These are phyloP conservation scores for Aspergillus bridgeri DNA, from an alignment of 495 filamentous ascomycete species.

Conservation along the genomic window DNA sequence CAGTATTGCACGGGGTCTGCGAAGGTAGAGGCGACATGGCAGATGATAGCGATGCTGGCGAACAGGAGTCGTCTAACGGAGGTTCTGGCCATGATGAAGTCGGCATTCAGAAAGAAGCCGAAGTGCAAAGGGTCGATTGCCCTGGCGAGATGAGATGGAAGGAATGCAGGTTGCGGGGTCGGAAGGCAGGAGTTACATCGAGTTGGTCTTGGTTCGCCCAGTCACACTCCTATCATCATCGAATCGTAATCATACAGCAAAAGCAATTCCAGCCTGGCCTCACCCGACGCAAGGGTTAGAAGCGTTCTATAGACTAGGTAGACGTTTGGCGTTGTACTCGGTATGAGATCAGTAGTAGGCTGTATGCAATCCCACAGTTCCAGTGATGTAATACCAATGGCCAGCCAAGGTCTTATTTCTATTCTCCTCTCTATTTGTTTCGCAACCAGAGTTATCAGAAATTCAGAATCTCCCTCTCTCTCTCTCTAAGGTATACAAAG, in stretches of 20 bases:
- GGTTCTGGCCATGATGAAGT: background rate
- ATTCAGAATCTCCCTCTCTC: too few relatives aligned
- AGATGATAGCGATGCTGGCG: background rate
- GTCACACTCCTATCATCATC: too few relatives aligned
- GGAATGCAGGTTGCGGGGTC: background rate
- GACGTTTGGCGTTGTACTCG: too few relatives aligned
- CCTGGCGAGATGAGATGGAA: background rate
- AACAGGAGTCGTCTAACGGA: background rate
- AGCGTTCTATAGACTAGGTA: too few relatives aligned
- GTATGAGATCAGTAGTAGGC: too few relatives aligned
- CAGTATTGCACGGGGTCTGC: conserved; percentile 12
- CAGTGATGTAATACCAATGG: too few relatives aligned
- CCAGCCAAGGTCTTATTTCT: too few relatives aligned
- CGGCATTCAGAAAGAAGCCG: background rate
- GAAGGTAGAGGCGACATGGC: background rate
- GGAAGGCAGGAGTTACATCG: background rate
- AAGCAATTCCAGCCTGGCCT: background rate
- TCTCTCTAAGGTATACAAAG: too few relatives aligned
- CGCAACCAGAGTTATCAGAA: too few relatives aligned
- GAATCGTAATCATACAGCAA: too few relatives aligned
- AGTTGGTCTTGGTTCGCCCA: background rate
- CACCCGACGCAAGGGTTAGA: background rate
- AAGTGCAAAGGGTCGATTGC: background rate
- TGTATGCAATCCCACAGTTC: too few relatives aligned
- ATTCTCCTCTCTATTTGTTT: too few relatives aligned